Evolutionary conservation across 495 filamentous ascomycete species (phyloP).

Genomic region (Aspergillus coremiiformis): DNA sequence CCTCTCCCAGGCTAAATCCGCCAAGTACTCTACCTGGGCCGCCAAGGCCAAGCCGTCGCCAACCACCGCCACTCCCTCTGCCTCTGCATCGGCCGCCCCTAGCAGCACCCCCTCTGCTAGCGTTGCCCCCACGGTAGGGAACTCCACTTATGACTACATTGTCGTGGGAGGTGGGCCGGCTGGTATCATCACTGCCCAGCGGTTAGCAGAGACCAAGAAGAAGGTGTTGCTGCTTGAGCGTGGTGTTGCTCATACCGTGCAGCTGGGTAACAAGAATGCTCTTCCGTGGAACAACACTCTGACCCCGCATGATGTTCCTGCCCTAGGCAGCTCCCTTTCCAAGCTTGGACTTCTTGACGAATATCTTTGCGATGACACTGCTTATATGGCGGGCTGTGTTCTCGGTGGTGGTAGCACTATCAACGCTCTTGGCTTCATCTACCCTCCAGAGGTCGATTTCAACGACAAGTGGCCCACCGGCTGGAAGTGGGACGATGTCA

Average conservation of each 20-base stretch:
- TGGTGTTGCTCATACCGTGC: constrained; percentile 16
- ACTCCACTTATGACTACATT: constrained; percentile 19
- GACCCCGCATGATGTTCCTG: constrained; percentile 67
- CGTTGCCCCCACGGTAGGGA: constrained; percentile 5
- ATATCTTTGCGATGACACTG: constrained; percentile 56
- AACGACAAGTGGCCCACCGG: constrained; percentile 62
- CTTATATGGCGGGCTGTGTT: constrained; percentile 70
- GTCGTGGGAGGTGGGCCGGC: constrained; percentile 19
- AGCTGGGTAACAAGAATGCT: constrained; percentile 11
- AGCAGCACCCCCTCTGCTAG: constrained; percentile 7
- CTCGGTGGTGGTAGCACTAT: constrained; percentile 72
- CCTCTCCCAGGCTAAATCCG: constrained; percentile 18
- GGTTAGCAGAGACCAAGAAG: constrained; percentile 52
- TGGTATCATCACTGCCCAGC: constrained; percentile 43
- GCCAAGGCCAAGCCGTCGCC: constrained; percentile 8
- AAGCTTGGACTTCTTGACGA: constrained; percentile 56
- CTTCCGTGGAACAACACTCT: constrained; percentile 30
- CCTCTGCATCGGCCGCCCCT: constrained; percentile 4
- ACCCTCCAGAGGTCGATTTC: constrained; percentile 56
- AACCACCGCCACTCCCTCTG: constrained; percentile 1
- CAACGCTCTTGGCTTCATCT: constrained; percentile 58
- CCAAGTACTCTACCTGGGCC: constrained; percentile 25
- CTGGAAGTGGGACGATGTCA: constrained; percentile 58
- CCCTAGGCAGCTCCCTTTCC: constrained; percentile 53
- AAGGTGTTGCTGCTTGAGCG: constrained; percentile 27